Percentiles rank a stretch among this genome's conserved stretches.
phyloP scores from a whole-genome alignment of 768 basidiomycete genomes.

The Suillus spraguei region DNA sequence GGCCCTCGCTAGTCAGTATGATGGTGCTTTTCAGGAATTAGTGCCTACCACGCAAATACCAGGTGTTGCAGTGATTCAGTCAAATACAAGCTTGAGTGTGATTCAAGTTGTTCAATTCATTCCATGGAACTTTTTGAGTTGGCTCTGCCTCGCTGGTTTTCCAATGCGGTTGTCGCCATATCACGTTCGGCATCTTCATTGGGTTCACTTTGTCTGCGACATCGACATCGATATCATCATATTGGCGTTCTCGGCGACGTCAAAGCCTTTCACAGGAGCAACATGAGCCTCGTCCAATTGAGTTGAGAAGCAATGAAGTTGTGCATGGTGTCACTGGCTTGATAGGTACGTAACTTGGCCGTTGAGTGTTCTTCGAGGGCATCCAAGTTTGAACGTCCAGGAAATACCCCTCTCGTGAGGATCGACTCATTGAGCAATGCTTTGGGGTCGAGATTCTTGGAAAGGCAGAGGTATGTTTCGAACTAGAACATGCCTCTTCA shows the following conservation, averaged over 20 bases:
- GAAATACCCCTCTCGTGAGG: constrained; percentile 91
- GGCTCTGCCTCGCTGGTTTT: constrained; percentile 25
- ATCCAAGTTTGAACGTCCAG: constrained; percentile 40
- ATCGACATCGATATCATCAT: constrained; percentile 61
- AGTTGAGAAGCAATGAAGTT: constrained; percentile 75
- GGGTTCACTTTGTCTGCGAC: constrained; percentile 80
- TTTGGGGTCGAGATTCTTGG: constrained; percentile 94
- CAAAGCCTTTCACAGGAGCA: constrained; percentile 36
- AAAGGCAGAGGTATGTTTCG: constrained; percentile 78
- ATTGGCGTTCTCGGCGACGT: constrained; percentile 52
- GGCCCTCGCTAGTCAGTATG: too few species aligned
- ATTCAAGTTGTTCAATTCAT: not conserved
- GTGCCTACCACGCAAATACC: not conserved
- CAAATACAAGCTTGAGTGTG: not conserved
- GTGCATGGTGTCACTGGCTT: constrained; percentile 80
- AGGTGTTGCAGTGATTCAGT: not conserved
- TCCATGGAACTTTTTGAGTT: constrained; percentile 26
- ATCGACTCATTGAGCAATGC: constrained; percentile 92
- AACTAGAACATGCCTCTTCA: not conserved
- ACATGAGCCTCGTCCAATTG: constrained; percentile 58
- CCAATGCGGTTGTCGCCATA: constrained; percentile 33
- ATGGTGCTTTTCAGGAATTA: too few species aligned
- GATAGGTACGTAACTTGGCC: constrained; percentile 61
- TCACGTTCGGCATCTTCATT: constrained; percentile 59
- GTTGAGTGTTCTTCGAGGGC: not conserved